Conservation (phyloP, 169 alveolate species). For the Perkinsus marinus region DNA sequence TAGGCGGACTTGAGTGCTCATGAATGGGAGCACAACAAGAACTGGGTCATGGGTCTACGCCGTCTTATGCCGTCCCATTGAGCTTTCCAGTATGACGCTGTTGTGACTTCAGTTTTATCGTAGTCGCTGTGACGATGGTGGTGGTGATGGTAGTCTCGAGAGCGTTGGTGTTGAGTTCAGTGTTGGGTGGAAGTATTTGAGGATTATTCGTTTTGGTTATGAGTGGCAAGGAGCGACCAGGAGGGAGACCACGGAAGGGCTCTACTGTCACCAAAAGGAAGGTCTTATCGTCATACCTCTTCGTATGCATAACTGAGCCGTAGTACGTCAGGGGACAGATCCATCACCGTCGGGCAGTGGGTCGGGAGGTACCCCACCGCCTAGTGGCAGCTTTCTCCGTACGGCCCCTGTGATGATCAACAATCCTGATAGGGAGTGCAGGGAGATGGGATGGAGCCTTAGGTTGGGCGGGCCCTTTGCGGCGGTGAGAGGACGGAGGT, state of each 20-base stretch:
- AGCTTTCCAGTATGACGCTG: not conserved
- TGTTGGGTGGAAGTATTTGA: not conserved
- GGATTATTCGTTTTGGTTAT: too few relatives aligned
- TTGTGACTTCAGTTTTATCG: not conserved
- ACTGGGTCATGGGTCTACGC: constrained; percentile 27
- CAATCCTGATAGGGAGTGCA: not conserved
- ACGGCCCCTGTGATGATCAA: not conserved
- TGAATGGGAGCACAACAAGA: constrained; percentile 28
- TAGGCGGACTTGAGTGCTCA: constrained; percentile 23
- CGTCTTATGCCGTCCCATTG: constrained; percentile 9
- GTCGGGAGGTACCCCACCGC: not conserved
- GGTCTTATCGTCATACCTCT: not conserved
- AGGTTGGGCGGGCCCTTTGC: not conserved
- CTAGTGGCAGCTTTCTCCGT: not conserved
- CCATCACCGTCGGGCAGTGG: not conserved
- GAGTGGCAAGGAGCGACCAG: too few relatives aligned
- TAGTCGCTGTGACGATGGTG: not conserved
- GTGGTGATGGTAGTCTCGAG: not conserved
- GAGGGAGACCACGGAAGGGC: too few relatives aligned
- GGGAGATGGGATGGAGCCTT: not conserved
- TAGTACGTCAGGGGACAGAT: not conserved
- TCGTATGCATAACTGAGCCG: not conserved
- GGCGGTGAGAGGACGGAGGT: not conserved
- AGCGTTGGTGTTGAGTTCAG: not conserved
- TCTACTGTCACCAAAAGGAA: not conserved